Conservation (phyloP, 164 flowering plant species). For the Taxillus chinensis region DNA sequence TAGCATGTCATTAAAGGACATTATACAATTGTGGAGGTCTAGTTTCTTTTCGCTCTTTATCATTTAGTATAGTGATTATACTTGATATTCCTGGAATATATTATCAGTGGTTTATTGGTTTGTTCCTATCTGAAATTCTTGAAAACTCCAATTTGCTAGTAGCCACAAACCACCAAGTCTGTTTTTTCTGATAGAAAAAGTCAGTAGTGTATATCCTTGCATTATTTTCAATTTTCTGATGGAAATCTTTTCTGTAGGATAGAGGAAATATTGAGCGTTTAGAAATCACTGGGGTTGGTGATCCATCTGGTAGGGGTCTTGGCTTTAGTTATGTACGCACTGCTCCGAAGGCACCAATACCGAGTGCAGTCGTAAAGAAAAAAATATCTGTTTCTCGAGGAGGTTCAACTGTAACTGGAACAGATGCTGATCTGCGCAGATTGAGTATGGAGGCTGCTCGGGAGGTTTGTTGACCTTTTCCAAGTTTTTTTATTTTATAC, state of each 20-base stretch:
- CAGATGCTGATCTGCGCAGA: constrained; percentile 96
- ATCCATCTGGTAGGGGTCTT: constrained; percentile 96
- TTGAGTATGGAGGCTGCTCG: constrained; percentile 98
- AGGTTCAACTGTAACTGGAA: constrained; percentile 85
- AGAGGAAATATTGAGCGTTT: constrained; percentile 89
- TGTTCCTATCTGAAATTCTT: too few relatives aligned
- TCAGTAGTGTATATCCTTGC: neutral
- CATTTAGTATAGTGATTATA: too few relatives aligned
- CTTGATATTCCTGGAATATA: too few relatives aligned
- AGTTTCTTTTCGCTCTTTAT: too few relatives aligned
- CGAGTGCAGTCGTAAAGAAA: constrained; percentile 66
- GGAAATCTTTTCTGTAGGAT: constrained; percentile 39
- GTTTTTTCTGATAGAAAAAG: too few relatives aligned
- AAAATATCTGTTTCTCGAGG: constrained; percentile 56
- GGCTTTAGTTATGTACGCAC: constrained; percentile 96
- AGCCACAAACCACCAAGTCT: too few relatives aligned
- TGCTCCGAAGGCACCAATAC: constrained; percentile 68
- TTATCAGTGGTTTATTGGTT: too few relatives aligned
- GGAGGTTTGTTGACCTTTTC: constrained; percentile 45
- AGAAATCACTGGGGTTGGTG: constrained; percentile 98
- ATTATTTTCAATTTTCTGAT: neutral
- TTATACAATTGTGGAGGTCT: too few relatives aligned
- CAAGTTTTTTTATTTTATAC: neutral
- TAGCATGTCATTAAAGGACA: too few relatives aligned
- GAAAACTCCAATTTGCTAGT: too few relatives aligned